Evolutionary conservation across 2,329 filamentous ascomycete genomes (phyloP), one percentile per base, ranked within the genome.

Genomic region (Diaporthe amygdali): DNA sequence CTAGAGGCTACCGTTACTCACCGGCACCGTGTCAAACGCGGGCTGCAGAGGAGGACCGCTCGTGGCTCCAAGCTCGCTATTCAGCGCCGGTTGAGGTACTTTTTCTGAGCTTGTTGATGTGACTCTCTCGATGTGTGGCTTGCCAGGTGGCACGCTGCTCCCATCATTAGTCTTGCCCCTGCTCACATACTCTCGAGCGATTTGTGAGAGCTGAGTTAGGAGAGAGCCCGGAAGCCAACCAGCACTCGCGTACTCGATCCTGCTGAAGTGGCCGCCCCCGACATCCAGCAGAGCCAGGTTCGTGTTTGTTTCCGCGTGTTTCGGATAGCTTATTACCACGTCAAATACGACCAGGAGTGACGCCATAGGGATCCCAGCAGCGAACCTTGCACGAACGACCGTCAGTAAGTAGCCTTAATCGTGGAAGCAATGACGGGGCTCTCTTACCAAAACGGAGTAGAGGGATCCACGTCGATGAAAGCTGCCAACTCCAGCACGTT

Each of bases 301-400:
- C 3, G 73, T 77, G 7, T 56, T 67, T 0, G 78, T 82, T 41
- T 83, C 81, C 0, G 76, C 74, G 39, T 82, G 77, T 5, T 63
- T 73, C 1, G 81, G 82, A 49, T 82, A 78, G 70, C 82, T 81
- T 6, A 84, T 75, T 1, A 84, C 79, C 15, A 82, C 77, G 66
- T 85, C 83, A 59, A 84, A 84, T 1, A 85, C 74, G 10, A 84
- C 79, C 34, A 84, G 82, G 0, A 83, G 74, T 0, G 81, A 80
- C 0, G 78, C 77, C 9, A 84, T 70, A 0, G 83, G 83, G 2
- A 83, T 76, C 15, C 79, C 77, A 1, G 77, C 81, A 2, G 82
- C 71, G 17, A 82, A 71, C 75, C 79, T 80, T 30, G 15, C 17
- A 59, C 22, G 22, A 30, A 20, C 8, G 22, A 44, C 37, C 22